A percentile compares a stretch with the other conserved stretches of the same genome.
These are phyloP conservation scores for Penicillium psychrofluorescens DNA, from an alignment of 495 filamentous ascomycete species.

Conservation along the genomic window DNA sequence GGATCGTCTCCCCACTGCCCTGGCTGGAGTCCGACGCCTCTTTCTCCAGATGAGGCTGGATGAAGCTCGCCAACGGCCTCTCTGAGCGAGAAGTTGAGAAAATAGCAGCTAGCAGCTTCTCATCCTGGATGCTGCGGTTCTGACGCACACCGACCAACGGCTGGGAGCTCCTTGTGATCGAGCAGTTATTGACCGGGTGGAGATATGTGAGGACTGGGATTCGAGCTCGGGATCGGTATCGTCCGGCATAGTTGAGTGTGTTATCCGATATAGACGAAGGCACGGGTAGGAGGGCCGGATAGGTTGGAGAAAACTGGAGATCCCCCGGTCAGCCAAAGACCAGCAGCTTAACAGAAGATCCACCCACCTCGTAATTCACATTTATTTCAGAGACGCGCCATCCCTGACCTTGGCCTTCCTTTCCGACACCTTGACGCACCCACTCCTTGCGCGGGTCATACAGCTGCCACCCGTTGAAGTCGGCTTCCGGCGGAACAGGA, in stretches of 20 bases:
- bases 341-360: background rate
- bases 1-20: slow-evolving; percentile 37
- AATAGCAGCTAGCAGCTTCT: slow-evolving; percentile 85
- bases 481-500: slow-evolving; percentile 64
- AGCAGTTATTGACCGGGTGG: slow-evolving; percentile 94
- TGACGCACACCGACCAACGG: slow-evolving; percentile 80
- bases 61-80: slow-evolving; percentile 38
- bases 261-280: slow-evolving; percentile 90
- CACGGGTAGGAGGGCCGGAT: slow-evolving; percentile 77
- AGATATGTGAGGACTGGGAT: slow-evolving; percentile 89
- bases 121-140: slow-evolving; percentile 91
- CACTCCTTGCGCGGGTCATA: slow-evolving; percentile 83
- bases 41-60: slow-evolving; percentile 32
- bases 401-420: slow-evolving; percentile 66
- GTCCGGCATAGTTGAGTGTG: slow-evolving; percentile 86
- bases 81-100: slow-evolving; percentile 66
- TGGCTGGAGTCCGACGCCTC: slow-evolving; percentile 55
- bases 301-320: slow-evolving; percentile 83
- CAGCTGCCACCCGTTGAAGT: slow-evolving; percentile 75
- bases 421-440: slow-evolving; percentile 69
- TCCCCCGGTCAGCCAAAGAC: slow-evolving; percentile 16
- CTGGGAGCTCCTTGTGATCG: slow-evolving; percentile 92
- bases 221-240: slow-evolving; percentile 77
- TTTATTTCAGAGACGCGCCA: slow-evolving; percentile 95
- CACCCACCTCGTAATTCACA: slow-evolving; percentile 60